Evolutionary conservation across 345 rosid species (phyloP), one percentile per base, ranked within the genome.

Genomic region (Brassica juncea): DNA sequence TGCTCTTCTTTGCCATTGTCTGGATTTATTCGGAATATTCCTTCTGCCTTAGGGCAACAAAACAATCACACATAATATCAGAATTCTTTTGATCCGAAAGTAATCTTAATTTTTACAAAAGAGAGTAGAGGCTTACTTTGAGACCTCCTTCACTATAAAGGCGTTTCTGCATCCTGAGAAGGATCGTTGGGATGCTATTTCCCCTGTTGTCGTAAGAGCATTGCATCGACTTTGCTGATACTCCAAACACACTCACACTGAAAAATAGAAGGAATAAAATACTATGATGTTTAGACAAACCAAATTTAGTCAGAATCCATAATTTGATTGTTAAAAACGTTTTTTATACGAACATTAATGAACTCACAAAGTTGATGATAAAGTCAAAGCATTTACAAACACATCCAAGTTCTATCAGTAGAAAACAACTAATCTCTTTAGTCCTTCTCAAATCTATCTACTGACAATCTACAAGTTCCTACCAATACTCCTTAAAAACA

Each of bases 171-270:
- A 94, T 91, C 89, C 89, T 89, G 15, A 94, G 90, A 82, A 94
- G 97, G 76, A 92, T 94, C 2, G 94, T 88, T 0, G 99, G 97
- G 66, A 94, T 92, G 64, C 95, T 92, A 77, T 94, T 94, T 77
- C 97, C 97, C 80, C 90, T 83, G 62, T 76, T 82, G 76, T 94
- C 97, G 66, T 86, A 90, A 49, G 94, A 88, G 74, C 99, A 94
- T 84, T 92, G 99, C 99, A 92, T 91, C 30, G 97, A 94, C 74
- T 86, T 80, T 7, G 97, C 91, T 32, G 95, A 89, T 82, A 91
- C 98, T 81, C 98, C 98, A 83, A 94, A 94, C 6, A 92, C 94
- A 12, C 88, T 90, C 68, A 86, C 93, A 83, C 97, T 94, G 87
- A 25, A 66, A 7, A 15, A 10, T 6, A 54, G 7, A 47, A 11